These are phyloP conservation scores for Ziziphus jujuba DNA, from an alignment of 306 rosid genomes.

Conservation along the genomic window DNA sequence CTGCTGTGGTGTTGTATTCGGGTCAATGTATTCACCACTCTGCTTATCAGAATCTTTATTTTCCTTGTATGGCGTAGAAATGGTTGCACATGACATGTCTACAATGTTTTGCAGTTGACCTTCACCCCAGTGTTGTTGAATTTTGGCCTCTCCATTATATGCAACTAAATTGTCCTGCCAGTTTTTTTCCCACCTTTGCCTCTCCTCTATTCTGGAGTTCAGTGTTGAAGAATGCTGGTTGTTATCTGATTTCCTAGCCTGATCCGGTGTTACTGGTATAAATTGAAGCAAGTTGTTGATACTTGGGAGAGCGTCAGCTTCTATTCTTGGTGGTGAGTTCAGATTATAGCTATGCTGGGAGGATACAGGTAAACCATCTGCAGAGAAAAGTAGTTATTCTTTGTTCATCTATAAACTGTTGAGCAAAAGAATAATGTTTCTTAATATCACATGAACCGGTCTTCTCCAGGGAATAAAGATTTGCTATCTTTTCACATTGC, in stretches of 20 bases:
- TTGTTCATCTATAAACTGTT: constrained; percentile 23
- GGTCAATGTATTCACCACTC: constrained; percentile 50
- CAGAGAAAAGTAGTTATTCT: constrained; percentile 28
- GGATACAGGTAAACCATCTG: constrained; percentile 52
- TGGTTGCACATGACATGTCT: constrained; percentile 57
- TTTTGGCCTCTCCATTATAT: constrained; percentile 36
- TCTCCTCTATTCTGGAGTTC: constrained; percentile 38
- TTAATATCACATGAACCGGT: constrained; percentile 9
- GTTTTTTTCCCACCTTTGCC: constrained; percentile 45
- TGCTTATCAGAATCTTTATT: constrained; percentile 34
- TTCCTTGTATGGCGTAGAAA: constrained; percentile 38
- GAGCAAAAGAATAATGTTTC: background rate
- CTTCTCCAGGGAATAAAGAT: constrained; percentile 12
- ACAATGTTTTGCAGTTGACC: constrained; percentile 63
- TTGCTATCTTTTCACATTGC: constrained; percentile 5
- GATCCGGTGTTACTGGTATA: constrained; percentile 35
- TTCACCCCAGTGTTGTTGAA: constrained; percentile 34
- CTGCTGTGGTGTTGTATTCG: constrained; percentile 71
- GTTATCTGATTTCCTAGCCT: constrained; percentile 27
- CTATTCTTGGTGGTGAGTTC: constrained; percentile 39
- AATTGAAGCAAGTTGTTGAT: constrained; percentile 38
- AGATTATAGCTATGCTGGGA: constrained; percentile 37
- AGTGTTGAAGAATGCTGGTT: constrained; percentile 26
- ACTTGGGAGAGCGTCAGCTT: constrained; percentile 34
- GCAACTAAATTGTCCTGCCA: constrained; percentile 35